Base-by-base conservation (phyloP, 176 grass and related monocot species). In the Phoenix roebelenii region DNA sequence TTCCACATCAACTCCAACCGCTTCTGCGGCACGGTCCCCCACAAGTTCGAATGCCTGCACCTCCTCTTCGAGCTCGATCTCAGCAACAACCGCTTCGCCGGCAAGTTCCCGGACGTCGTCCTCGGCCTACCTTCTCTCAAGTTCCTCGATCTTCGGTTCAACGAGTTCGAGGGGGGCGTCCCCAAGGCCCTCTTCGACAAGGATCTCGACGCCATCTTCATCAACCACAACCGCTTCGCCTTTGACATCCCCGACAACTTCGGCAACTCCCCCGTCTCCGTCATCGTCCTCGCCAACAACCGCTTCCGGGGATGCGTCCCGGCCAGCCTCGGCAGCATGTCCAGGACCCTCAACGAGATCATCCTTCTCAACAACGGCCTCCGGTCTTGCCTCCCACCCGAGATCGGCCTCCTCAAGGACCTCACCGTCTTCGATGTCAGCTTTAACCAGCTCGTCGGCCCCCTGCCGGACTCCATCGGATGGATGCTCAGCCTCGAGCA, bases 11-110 rank as follows among this genome's bases (percentile, higher is more conserved):
- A 92, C 70, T 92, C 87, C 50, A 92, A 91, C 74, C 78, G 87
- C 71, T 85, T 98, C 82, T 98, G 93, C 69, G 93, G 93, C 57
- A 64, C 78, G 0, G 24, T 98, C 19, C 93, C 87, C 0, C 7
- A 1, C 51, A 71, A 75, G 14, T 83, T 98, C 70, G 55, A 69
- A 26, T 39, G 76, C 23, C 85, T 98, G 22, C 68, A 57, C 65
- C 30, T 77, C 61, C 75, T 98, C 24, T 82, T 88, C 70, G 93
- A 98, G 73, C 79, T 98, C 66, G 93, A 98, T 53, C 72, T 98
- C 61, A 98, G 93, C 80, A 98, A 92, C 78, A 98, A 98, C 73
- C 87, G 93, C 63, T 85, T 98, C 55, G 87, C 78, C 19, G 93
- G 93, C 1, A 17, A 51, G 18, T 98, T 98, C 78, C 93, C 93